A percentile compares a stretch with the other conserved stretches of the same genome.
These are phyloP conservation scores for Bromus sterilis DNA, from an alignment of 176 grass and related monocot genomes.

Conservation along the genomic window DNA sequence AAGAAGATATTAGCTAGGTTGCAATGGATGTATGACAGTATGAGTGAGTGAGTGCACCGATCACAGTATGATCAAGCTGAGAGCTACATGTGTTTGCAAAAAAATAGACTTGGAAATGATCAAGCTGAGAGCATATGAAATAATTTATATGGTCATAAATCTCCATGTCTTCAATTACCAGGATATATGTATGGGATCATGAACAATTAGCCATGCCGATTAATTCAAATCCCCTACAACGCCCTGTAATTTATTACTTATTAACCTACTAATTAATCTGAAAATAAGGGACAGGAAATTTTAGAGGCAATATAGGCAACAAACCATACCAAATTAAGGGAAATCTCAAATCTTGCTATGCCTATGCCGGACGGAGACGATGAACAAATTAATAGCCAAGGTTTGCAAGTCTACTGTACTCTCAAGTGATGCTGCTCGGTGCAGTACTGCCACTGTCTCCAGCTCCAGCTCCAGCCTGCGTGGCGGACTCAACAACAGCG, in stretches of 20 bases:
- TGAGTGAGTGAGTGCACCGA: neutral
- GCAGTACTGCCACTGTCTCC: constrained; percentile 16
- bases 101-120: neutral
- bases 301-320: neutral
- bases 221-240: constrained; percentile 7
- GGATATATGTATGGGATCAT: constrained; percentile 12
- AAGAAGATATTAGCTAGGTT: neutral
- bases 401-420: constrained; percentile 38
- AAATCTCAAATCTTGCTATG: constrained; percentile 34
- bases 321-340: constrained; percentile 1
- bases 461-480: neutral
- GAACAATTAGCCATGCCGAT: constrained; percentile 1
- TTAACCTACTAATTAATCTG: neutral
- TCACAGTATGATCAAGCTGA: neutral
- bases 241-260: constrained; percentile 4
- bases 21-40: neutral
- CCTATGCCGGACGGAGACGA: neutral
- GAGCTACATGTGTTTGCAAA: neutral
- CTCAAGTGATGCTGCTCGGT: constrained; percentile 27
- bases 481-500: neutral
- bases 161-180: constrained; percentile 9
- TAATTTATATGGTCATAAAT: constrained; percentile 20
- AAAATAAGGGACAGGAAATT: neutral
- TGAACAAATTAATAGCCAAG: constrained; percentile 22
- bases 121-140: neutral